Conservation (phyloP, 2,329 filamentous ascomycete species). For the Sphaerulina vaccinii region DNA sequence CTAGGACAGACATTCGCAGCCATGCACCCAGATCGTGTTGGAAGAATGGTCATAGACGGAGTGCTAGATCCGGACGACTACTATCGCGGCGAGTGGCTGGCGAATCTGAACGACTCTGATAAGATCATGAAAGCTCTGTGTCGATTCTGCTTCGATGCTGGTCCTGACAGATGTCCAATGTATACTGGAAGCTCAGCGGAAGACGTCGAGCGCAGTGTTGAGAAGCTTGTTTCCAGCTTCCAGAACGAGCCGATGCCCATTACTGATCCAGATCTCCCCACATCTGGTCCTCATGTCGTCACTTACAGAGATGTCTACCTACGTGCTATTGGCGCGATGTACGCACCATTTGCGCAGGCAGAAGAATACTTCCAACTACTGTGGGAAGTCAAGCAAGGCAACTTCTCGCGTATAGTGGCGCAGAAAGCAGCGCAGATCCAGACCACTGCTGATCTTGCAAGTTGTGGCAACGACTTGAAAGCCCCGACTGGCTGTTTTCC, state of each 20-base stretch:
- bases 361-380: conserved; percentile 11
- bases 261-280: background rate
- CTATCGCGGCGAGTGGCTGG: background rate
- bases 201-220: conserved; percentile 5
- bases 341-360: conserved; percentile 6
- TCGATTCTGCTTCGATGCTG: conserved; percentile 6
- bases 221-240: conserved; percentile 1
- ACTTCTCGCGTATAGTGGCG: conserved; percentile 3
- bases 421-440: conserved; percentile 10
- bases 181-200: conserved; percentile 1
- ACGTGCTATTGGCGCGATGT: conserved; percentile 11
- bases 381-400: conserved; percentile 7
- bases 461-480: background rate
- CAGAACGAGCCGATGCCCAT: conserved; percentile 1
- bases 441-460: background rate
- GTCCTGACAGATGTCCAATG: conserved; percentile 6
- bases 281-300: conserved; percentile 8
- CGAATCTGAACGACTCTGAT: conserved; percentile 7
- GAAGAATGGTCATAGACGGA: conserved; percentile 43
- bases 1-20: conserved; percentile 40
- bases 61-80: conserved; percentile 8
- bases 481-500: conserved; percentile 10
- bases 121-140: background rate
- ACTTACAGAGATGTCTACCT: conserved; percentile 16
- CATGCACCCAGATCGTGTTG: conserved; percentile 39